A percentile compares a stretch with the other conserved stretches of the same genome.
These are phyloP conservation scores for Pythium brachiatum DNA, from an alignment of 352 stramenopile genomes.

Conservation along the genomic window DNA sequence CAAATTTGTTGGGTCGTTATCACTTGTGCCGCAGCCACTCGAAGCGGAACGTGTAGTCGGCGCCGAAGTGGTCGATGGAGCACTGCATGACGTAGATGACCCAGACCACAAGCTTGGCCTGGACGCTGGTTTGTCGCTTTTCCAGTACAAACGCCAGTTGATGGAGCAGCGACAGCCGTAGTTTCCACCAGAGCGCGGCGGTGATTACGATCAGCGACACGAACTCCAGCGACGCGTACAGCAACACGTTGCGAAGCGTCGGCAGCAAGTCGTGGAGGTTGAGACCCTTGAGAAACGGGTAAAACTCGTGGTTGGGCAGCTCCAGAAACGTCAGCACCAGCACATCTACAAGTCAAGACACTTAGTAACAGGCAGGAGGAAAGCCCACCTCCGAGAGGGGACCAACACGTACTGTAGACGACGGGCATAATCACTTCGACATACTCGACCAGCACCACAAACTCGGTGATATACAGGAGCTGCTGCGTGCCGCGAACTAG, in stretches of 20 bases:
- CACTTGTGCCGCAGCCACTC: conserved; percentile 17
- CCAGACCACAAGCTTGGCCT: conserved; percentile 23
- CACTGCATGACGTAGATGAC: conserved; percentile 20
- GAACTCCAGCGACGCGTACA: conserved; percentile 21
- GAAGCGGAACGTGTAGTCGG: conserved; percentile 25
- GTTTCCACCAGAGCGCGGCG: conserved; percentile 19
- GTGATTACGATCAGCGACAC: conserved; percentile 6
- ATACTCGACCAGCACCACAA: conserved; percentile 34
- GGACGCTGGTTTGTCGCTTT: conserved; percentile 4
- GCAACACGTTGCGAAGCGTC: conserved; percentile 10
- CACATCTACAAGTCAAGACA: conserved; percentile 8
- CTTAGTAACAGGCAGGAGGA: no score
- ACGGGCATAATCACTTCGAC: conserved; percentile 36
- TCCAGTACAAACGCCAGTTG: conserved; percentile 24
- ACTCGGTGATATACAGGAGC: conserved; percentile 36
- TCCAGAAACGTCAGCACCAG: conserved; percentile 23
- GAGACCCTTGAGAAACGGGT: conserved; percentile 26
- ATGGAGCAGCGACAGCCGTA: conserved; percentile 18
- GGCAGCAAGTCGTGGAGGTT: background rate
- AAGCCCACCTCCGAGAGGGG: background rate
- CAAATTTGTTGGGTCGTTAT: no score
- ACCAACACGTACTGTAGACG: conserved; percentile 28
- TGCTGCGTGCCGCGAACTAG: conserved; percentile 15
- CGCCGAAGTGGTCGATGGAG: conserved; percentile 18
- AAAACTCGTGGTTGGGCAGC: conserved; percentile 27